A percentile compares a stretch with the other conserved stretches of the same genome.
These are phyloP conservation scores for Monosporascus sp. DNA, from an alignment of 2,329 filamentous ascomycete species.

Conservation along the genomic window DNA sequence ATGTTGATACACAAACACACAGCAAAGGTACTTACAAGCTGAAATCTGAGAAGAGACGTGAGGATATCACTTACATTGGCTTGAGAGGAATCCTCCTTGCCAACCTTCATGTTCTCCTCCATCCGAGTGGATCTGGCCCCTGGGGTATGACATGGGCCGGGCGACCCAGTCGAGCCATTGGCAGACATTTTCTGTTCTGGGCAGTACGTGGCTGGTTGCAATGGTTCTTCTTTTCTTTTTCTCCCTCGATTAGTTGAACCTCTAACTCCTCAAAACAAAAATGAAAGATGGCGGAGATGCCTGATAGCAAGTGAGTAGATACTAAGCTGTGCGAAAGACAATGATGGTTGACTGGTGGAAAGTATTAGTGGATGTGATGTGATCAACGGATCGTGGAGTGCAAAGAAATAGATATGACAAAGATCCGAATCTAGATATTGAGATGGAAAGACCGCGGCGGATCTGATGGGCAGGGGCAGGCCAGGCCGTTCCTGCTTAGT, in stretches of 20 bases:
- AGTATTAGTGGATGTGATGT: neutral
- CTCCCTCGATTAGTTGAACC: conserved; percentile 4
- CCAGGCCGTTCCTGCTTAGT: conserved; percentile 1
- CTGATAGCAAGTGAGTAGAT: conserved; percentile 25
- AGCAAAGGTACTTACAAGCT: conserved; percentile 22
- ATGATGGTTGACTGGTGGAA: conserved; percentile 1
- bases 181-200: conserved; percentile 32
- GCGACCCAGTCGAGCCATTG: conserved; percentile 35
- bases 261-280: conserved; percentile 20
- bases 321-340: conserved; percentile 13
- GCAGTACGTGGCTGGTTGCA: conserved; percentile 6
- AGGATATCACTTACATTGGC: conserved; percentile 26
- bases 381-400: conserved; percentile 3
- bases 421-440: conserved; percentile 12
- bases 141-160: conserved; percentile 30
- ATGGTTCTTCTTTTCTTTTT: neutral
- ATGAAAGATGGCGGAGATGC: conserved; percentile 23
- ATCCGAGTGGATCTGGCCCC: conserved; percentile 25
- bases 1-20: neutral
- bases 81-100: conserved; percentile 29
- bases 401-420: conserved; percentile 8
- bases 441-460: neutral
- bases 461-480: neutral
- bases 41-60: conserved; percentile 18
- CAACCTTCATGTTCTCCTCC: conserved; percentile 32